Conservation (phyloP, 2,329 filamentous ascomycete genomes). For the Sclerotinia glacialis region DNA sequence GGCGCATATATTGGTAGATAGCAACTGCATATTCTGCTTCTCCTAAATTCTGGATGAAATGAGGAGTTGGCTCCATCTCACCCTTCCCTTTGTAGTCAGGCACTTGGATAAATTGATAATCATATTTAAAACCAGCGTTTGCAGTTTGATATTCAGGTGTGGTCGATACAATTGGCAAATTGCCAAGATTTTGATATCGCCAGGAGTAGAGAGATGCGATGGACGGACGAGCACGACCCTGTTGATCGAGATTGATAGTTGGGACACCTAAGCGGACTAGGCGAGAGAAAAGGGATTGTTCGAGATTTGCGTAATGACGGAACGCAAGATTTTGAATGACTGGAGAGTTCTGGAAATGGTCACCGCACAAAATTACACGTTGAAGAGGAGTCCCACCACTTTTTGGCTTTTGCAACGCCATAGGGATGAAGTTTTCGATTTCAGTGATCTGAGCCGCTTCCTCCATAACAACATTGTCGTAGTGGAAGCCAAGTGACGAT, state of each 20-base stretch:
- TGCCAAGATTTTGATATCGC: constrained; percentile 80
- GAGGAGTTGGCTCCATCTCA: constrained; percentile 84
- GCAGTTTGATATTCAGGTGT: constrained; percentile 71
- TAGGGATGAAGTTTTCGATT: constrained; percentile 92
- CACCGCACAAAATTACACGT: constrained; percentile 86
- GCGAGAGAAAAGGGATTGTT: constrained; percentile 91
- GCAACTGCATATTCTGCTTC: constrained; percentile 97
- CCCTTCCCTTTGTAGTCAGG: constrained; percentile 87
- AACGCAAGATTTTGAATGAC: constrained; percentile 94
- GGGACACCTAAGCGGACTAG: constrained; percentile 92
- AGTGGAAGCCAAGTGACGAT: constrained; percentile 86
- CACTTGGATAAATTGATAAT: constrained; percentile 96
- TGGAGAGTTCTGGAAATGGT: constrained; percentile 95
- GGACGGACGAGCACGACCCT: constrained; percentile 83
- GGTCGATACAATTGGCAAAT: constrained; percentile 70
- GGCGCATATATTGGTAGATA: constrained; percentile 93
- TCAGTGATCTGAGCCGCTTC: constrained; percentile 98
- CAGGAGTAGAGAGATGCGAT: constrained; percentile 90
- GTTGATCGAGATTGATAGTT: constrained; percentile 82
- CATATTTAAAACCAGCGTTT: constrained; percentile 88
- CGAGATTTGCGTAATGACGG: constrained; percentile 90
- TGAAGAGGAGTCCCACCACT: constrained; percentile 74
- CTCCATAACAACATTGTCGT: constrained; percentile 98
- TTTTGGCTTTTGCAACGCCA: constrained; percentile 82
- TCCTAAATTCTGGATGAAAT: constrained; percentile 94